These are phyloP conservation scores for Neopestalotiopsis sp. DNA, from an alignment of 2,329 filamentous ascomycete species.

Conservation along the genomic window DNA sequence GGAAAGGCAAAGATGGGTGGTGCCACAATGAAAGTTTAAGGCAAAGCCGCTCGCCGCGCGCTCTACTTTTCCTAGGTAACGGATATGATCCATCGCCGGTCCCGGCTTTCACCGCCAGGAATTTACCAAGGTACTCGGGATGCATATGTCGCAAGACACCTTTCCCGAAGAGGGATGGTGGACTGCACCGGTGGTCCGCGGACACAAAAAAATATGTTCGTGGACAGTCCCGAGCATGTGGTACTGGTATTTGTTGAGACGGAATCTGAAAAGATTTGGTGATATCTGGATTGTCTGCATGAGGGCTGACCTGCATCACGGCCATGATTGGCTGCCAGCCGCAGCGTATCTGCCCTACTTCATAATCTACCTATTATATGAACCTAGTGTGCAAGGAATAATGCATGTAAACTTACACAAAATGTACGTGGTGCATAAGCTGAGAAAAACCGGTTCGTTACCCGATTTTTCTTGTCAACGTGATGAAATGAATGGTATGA, in stretches of 20 bases:
- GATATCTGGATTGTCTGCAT: neutral
- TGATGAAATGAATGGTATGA: no score
- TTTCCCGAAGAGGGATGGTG: constrained; percentile 1
- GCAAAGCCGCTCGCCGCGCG: neutral
- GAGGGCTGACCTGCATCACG: neutral
- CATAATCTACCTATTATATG: no score
- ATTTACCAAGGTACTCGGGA: neutral
- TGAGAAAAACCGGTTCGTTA: no score
- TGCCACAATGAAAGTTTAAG: neutral
- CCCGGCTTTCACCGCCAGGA: constrained; percentile 8
- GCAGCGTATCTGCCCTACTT: no score
- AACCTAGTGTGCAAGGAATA: no score
- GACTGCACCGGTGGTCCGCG: neutral
- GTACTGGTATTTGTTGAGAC: neutral
- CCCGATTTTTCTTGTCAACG: no score
- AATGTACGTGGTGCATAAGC: no score
- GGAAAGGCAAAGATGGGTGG: constrained; percentile 9
- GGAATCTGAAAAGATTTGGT: neutral
- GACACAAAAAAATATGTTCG: neutral
- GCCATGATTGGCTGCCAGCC: no score
- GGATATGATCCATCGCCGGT: neutral
- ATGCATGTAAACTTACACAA: no score
- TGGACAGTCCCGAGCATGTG: neutral
- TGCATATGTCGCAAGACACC: constrained; percentile 5
- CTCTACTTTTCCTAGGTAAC: neutral